Conservation (phyloP, 2,329 filamentous ascomycete species). For the Pyricularia sp. region DNA sequence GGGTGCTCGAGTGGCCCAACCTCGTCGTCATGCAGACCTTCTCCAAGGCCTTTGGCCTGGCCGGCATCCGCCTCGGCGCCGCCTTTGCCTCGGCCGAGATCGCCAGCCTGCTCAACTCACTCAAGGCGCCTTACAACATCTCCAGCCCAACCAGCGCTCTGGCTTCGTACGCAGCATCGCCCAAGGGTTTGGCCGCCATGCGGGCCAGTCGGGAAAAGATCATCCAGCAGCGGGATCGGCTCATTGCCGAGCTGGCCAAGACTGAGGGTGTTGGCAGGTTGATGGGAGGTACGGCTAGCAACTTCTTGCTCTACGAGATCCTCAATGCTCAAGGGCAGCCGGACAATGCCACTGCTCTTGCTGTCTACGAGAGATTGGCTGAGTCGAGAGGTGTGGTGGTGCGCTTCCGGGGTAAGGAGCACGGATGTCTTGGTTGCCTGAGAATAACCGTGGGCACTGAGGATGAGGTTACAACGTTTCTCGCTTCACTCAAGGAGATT, state of each 20-base stretch:
- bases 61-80: constrained; percentile 79
- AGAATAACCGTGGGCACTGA: constrained; percentile 89
- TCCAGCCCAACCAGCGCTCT: constrained; percentile 76
- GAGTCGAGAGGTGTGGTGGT: constrained; percentile 85
- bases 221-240: constrained; percentile 59
- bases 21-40: constrained; percentile 96
- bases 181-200: constrained; percentile 61
- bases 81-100: constrained; percentile 68
- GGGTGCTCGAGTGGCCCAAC: constrained; percentile 87
- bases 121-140: constrained; percentile 96
- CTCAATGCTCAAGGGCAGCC: constrained; percentile 59
- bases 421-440: constrained; percentile 77
- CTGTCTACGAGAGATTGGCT: constrained; percentile 73
- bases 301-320: constrained; percentile 87
- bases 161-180: constrained; percentile 58
- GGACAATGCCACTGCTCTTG: constrained; percentile 64
- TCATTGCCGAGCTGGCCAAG: constrained; percentile 59
- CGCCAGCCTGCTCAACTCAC: constrained; percentile 68
- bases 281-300: constrained; percentile 66
- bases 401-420: constrained; percentile 83
- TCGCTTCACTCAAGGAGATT: constrained; percentile 49
- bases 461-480: constrained; percentile 65
- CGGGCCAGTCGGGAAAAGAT: constrained; percentile 54
- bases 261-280: constrained; percentile 71
- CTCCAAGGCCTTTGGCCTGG: constrained; percentile 94